Conservation (phyloP, 257 asterid genomes). For the Lycium ferocissimum region DNA sequence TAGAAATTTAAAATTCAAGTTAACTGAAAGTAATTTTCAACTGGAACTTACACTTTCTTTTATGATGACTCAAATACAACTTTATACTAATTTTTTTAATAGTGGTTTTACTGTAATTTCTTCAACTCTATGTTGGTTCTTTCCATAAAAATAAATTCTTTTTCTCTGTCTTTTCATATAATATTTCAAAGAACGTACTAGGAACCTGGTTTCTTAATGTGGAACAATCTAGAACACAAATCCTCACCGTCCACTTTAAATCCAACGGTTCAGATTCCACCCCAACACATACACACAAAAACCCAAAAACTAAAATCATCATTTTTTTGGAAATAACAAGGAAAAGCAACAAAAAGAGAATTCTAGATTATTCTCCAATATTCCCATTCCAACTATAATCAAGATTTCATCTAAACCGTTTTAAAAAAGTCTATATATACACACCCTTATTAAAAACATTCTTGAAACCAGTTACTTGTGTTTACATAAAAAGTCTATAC, state of each 20-base stretch:
- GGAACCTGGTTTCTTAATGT: not conserved
- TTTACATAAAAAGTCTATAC: not conserved
- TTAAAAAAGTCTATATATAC: not conserved
- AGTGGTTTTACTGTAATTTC: not conserved
- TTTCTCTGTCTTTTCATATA: not conserved
- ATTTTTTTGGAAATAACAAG: not conserved
- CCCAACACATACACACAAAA: not conserved
- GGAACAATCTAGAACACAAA: not conserved
- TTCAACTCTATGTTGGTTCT: not conserved
- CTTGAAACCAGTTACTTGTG: no score
- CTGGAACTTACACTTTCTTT: no score
- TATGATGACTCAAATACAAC: no score
- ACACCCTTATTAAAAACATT: not conserved
- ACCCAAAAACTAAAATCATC: not conserved
- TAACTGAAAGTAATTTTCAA: no score
- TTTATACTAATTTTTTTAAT: no score
- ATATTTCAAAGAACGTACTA: not conserved
- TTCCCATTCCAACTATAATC: not conserved
- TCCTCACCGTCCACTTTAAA: not conserved
- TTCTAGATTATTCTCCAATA: not conserved
- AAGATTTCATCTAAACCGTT: conserved; percentile 40
- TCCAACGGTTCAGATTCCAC: not conserved
- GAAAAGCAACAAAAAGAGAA: not conserved
- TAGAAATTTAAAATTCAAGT: no score
- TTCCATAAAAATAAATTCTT: not conserved